These are phyloP conservation scores for Neocatenulostroma microsporum DNA, from an alignment of 2,329 filamentous ascomycete species.

Conservation along the genomic window DNA sequence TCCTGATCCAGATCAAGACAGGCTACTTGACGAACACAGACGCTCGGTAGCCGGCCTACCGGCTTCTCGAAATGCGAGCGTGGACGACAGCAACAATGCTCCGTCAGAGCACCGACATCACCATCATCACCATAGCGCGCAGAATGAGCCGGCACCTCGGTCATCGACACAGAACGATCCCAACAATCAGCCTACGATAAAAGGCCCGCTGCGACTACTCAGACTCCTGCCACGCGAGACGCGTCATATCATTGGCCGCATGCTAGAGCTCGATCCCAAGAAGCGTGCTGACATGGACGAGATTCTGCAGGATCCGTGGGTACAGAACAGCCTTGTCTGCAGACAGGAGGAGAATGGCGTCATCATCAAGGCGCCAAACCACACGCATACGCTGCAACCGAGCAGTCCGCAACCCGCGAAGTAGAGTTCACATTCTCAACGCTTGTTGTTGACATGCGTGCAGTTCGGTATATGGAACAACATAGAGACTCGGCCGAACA, in stretches of 20 bases:
- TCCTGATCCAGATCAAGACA: slow-evolving; percentile 60
- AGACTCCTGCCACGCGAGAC: slow-evolving; percentile 82
- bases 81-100: slow-evolving; percentile 12
- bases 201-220: slow-evolving; percentile 84
- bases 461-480: too few relatives aligned
- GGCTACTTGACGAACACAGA: slow-evolving; percentile 22
- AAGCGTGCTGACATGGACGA: slow-evolving; percentile 78
- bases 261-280: slow-evolving; percentile 83
- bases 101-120: slow-evolving; percentile 15
- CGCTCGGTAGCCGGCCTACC: slow-evolving; percentile 25
- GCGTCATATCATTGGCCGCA: slow-evolving; percentile 78
- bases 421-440: slow-evolving; percentile 10
- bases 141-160: slow-evolving; percentile 39
- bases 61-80: slow-evolving; percentile 32
- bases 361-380: slow-evolving; percentile 65
- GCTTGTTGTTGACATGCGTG: too few relatives aligned
- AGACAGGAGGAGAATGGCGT: slow-evolving; percentile 66
- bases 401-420: slow-evolving; percentile 22
- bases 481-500: too few relatives aligned
- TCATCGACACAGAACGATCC: slow-evolving; percentile 16
- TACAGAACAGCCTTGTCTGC: slow-evolving; percentile 77
- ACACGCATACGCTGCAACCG: slow-evolving; percentile 64
- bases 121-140: slow-evolving; percentile 27
- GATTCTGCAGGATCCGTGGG: slow-evolving; percentile 81
- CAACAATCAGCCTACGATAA: slow-evolving; percentile 54